Evolutionary conservation across 345 rosid genomes (phyloP).

Genomic region (Sisymbrium altissimum): DNA sequence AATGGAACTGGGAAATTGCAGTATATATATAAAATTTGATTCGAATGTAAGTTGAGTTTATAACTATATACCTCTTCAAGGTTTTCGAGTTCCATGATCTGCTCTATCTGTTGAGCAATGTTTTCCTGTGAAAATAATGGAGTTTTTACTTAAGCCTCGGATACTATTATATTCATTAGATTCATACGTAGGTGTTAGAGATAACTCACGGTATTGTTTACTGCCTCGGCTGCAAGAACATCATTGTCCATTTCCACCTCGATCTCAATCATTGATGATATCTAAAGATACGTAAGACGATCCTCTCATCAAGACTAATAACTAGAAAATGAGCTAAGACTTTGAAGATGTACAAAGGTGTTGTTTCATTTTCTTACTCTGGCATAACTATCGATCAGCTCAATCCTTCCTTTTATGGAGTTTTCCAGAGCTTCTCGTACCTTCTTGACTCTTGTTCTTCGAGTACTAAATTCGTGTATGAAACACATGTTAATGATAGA

Average conservation of each 20-base stretch:
- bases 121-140: constrained; percentile 52
- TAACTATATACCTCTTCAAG: constrained; percentile 74
- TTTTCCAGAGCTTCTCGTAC: constrained; percentile 78
- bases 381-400: constrained; percentile 88
- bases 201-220: constrained; percentile 59
- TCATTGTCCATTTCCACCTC: constrained; percentile 93
- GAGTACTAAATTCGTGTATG: constrained; percentile 46
- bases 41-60: neutral
- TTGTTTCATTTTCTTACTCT: constrained; percentile 44
- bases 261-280: constrained; percentile 96
- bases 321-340: neutral
- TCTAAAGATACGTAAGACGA: constrained; percentile 37
- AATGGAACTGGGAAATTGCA: neutral
- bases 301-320: neutral
- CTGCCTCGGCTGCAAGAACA: constrained; percentile 96
- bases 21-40: neutral
- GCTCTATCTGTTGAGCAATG: constrained; percentile 76
- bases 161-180: neutral
- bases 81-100: constrained; percentile 92
- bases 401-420: constrained; percentile 75
- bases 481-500: neutral
- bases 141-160: neutral
- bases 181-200: neutral
- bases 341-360: neutral
- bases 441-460: constrained; percentile 69